These are phyloP conservation scores for Cyberlindnera americana DNA, from an alignment of 805 yeast genomes.

Conservation along the genomic window DNA sequence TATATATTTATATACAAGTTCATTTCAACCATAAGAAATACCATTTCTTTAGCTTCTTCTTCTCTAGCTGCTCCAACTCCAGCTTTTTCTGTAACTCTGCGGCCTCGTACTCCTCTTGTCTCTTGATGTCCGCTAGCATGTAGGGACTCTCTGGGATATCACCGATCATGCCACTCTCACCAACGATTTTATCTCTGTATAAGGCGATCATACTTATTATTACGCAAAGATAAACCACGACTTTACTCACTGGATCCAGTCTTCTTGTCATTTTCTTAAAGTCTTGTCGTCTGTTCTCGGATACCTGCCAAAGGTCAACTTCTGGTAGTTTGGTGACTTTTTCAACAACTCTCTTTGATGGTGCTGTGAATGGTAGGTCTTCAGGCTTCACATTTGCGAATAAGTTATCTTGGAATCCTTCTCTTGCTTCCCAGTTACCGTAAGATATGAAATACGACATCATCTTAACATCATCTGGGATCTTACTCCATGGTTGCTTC, in stretches of 20 bases:
- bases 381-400: slow-evolving; percentile 44
- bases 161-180: slow-evolving; percentile 36
- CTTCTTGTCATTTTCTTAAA: slow-evolving; percentile 44
- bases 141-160: slow-evolving; percentile 38
- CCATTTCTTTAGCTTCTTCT: slow-evolving; percentile 20
- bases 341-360: slow-evolving; percentile 27
- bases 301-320: slow-evolving; percentile 40
- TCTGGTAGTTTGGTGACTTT: slow-evolving; percentile 32
- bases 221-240: slow-evolving; percentile 46
- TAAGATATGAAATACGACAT: slow-evolving; percentile 60
- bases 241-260: slow-evolving; percentile 56
- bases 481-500: slow-evolving; percentile 53
- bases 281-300: slow-evolving; percentile 40
- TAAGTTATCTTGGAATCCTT: slow-evolving; percentile 45
- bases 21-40: slow-evolving; percentile 27
- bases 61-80: slow-evolving; percentile 12
- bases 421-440: slow-evolving; percentile 72
- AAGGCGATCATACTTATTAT: slow-evolving; percentile 49
- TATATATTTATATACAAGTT: too few species aligned
- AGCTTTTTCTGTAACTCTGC: slow-evolving; percentile 13
- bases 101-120: slow-evolving; percentile 18
- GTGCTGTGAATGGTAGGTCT: slow-evolving; percentile 55
- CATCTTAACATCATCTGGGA: slow-evolving; percentile 48
- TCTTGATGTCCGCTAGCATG: slow-evolving; percentile 35
- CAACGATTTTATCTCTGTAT: slow-evolving; percentile 50